Evolutionary conservation across 495 filamentous ascomycete species (phyloP), one percentile per base, ranked within the genome.

Genomic region (Rhypophila decipiens): DNA sequence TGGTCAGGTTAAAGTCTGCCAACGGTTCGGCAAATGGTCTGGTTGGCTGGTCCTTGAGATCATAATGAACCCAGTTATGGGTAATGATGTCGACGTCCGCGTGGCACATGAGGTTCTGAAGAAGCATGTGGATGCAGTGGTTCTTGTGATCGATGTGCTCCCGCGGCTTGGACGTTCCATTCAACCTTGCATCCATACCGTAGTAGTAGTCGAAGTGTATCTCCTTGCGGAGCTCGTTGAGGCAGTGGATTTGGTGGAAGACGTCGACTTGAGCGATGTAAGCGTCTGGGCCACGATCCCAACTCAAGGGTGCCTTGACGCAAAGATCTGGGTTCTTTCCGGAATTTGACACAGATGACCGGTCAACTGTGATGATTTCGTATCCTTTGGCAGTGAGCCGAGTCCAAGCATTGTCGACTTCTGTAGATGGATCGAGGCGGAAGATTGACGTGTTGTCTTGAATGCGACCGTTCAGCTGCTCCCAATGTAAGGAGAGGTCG

Each of bases 171-270:
- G 19, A 20, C 19, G 8, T 24, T n/a, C n/a, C n/a, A n/a, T n/a
- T n/a, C n/a, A n/a, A n/a, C n/a, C n/a, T n/a, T n/a, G n/a, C n/a
- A n/a, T n/a, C n/a, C n/a, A n/a, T n/a, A n/a, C n/a, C n/a, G 19
- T 21, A 23, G 19, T 42, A 23, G 39, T 24, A 10, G 39, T 42
- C 39, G 39, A 12, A 24, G 39, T 42, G 12, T 8, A 42, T 23
- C 20, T 24, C 19, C 9, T 42, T 21, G 19, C 39, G 39, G 21
- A 42, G 39, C 39, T 23, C 19, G 39, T 42, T 42, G 3, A 42
- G 39, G 39, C 39, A 42, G 21, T 42, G 39, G 19, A 42, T 21
- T 23, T 42, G 39, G 39, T 42, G 39, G 39, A 42, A 42, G 21
- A 27, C 21, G 10, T 42, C 39, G 5, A 42, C 12, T 23, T 42